These are phyloP conservation scores for Penicillium waksmanii DNA, from an alignment of 495 filamentous ascomycete genomes.

Conservation along the genomic window DNA sequence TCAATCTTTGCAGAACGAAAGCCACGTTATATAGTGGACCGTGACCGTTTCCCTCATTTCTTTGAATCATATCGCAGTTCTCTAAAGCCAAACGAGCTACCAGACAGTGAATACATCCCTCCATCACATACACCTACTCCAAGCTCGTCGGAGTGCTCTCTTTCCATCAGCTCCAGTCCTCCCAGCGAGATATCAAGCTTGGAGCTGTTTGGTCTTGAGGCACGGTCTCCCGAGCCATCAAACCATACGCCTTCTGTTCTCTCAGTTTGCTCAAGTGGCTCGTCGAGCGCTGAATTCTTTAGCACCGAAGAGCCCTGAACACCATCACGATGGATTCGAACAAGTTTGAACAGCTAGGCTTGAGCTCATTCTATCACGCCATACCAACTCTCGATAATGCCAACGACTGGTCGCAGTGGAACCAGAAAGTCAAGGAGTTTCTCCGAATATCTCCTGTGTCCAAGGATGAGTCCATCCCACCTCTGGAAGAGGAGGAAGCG, in stretches of 20 bases:
- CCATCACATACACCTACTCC: not conserved
- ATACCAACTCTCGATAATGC: slow-evolving; percentile 13
- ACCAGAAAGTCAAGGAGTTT: slow-evolving; percentile 14
- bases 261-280: too few relatives aligned
- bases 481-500: slow-evolving; percentile 11
- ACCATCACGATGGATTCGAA: not conserved
- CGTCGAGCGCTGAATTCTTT: slow-evolving; percentile 9
- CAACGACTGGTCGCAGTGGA: slow-evolving; percentile 14
- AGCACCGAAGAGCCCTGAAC: not conserved
- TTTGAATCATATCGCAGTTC: slow-evolving; percentile 2
- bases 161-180: slow-evolving; percentile 6
- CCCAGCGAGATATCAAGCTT: slow-evolving; percentile 7
- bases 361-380: slow-evolving; percentile 10
- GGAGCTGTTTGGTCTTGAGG: slow-evolving; percentile 11
- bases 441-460: slow-evolving; percentile 15
- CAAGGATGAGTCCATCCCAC: slow-evolving; percentile 3
- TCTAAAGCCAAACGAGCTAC: not conserved
- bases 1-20: slow-evolving; percentile 7
- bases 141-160: not conserved
- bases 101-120: slow-evolving; percentile 4
- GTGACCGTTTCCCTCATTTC: slow-evolving; percentile 10
- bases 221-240: slow-evolving; percentile 6
- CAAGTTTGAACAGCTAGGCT: slow-evolving; percentile 13
- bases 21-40: slow-evolving; percentile 10
- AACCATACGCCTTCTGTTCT: too few relatives aligned